These are phyloP conservation scores for Raphanus hybrid DNA, from an alignment of 441 rosid genomes.

Conservation along the genomic window DNA sequence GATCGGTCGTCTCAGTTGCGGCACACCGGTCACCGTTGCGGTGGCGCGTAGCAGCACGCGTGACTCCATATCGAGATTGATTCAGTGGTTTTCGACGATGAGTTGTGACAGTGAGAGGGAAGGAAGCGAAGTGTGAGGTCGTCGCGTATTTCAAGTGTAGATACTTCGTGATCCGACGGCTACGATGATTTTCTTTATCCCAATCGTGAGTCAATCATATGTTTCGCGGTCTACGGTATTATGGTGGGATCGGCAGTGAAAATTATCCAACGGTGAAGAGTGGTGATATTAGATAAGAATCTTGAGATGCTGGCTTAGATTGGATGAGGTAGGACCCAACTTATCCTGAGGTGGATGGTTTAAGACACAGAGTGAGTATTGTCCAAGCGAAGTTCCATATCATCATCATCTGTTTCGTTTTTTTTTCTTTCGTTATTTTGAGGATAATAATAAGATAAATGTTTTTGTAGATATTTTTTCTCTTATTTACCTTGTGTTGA, in stretches of 20 bases:
- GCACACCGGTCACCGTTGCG: slow-evolving; percentile 49
- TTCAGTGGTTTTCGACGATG: neutral
- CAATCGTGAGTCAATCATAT: too few species aligned
- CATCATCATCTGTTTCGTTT: slow-evolving; percentile 40
- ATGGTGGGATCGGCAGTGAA: neutral
- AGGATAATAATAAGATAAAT: slow-evolving; percentile 10
- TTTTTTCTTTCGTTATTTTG: neutral
- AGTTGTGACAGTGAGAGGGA: slow-evolving; percentile 28
- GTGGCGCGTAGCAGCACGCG: slow-evolving; percentile 76
- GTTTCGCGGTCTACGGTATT: neutral
- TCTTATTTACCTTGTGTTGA: slow-evolving; percentile 12
- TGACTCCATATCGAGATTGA: slow-evolving; percentile 65
- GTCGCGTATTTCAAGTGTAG: slow-evolving; percentile 38
- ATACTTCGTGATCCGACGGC: slow-evolving; percentile 36
- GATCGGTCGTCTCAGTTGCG: slow-evolving; percentile 50
- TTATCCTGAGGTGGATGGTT: slow-evolving; percentile 63
- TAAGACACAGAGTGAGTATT: slow-evolving; percentile 31
- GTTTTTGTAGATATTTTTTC: neutral
- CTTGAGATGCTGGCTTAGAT: slow-evolving; percentile 24
- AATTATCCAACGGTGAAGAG: slow-evolving; percentile 28
- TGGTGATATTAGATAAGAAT: slow-evolving; percentile 25
- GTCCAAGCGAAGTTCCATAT: slow-evolving; percentile 48
- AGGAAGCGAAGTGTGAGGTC: slow-evolving; percentile 13
- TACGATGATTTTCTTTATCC: slow-evolving; percentile 29
- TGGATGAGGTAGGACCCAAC: slow-evolving; percentile 49